Conservation (phyloP, 2,329 filamentous ascomycete species). For the Claviceps cyperi region DNA sequence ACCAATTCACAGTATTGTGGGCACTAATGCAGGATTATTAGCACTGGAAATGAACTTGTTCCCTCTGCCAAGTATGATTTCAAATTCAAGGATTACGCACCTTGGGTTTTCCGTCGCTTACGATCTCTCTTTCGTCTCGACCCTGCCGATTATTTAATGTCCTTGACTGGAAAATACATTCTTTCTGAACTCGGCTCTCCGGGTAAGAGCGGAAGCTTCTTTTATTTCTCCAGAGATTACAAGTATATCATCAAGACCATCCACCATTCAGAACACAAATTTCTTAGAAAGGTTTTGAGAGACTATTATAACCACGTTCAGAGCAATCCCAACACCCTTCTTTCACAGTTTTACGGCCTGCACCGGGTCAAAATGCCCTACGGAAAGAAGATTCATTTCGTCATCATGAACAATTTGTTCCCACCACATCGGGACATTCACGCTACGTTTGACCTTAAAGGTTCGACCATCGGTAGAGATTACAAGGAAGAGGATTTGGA, state of each 20-base stretch:
- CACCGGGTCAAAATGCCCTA: conserved; percentile 98
- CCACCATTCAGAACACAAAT: conserved; percentile 86
- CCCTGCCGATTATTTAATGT: conserved; percentile 96
- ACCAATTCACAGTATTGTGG: background rate
- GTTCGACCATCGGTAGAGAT: conserved; percentile 85
- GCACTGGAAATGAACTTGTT: conserved; percentile 90
- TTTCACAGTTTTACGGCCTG: conserved; percentile 94
- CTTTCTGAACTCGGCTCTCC: conserved; percentile 92
- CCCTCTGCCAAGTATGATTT: conserved; percentile 99
- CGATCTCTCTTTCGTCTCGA: conserved; percentile 80
- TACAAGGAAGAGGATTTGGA: conserved; percentile 78
- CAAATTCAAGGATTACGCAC: conserved; percentile 99
- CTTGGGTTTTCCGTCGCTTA: conserved; percentile 93
- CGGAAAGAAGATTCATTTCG: conserved; percentile 96
- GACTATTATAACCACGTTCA: conserved; percentile 91
- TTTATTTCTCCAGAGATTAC: conserved; percentile 98
- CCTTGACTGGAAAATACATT: conserved; percentile 95
- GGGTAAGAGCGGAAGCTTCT: conserved; percentile 97
- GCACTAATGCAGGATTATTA: conserved; percentile 19
- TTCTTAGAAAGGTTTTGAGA: conserved; percentile 66
- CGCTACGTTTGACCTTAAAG: conserved; percentile 91
- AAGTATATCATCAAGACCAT: conserved; percentile 99
- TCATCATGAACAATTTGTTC: conserved; percentile 99
- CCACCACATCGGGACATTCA: conserved; percentile 96
- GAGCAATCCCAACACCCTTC: conserved; percentile 86